These are phyloP conservation scores for Saussurea involucrata DNA, from an alignment of 129 eudicot genomes.

Conservation along the genomic window DNA sequence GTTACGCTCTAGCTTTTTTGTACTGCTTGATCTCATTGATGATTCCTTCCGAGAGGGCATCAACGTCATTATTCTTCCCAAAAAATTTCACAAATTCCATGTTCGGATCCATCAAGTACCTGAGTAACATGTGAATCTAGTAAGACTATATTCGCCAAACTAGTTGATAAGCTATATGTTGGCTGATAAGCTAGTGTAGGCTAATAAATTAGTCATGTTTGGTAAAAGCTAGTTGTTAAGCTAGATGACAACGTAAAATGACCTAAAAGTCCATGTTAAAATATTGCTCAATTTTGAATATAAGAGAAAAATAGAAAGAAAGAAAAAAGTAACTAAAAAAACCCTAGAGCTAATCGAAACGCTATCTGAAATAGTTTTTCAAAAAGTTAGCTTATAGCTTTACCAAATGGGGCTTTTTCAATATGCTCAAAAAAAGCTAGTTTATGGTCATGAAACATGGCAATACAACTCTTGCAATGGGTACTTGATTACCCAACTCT, in stretches of 20 bases:
- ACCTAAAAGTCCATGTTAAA: not conserved
- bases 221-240: not conserved
- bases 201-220: not conserved
- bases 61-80: slow-evolving; percentile 78
- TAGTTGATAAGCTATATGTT: not conserved
- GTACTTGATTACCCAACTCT: not conserved
- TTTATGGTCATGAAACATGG: not conserved
- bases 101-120: slow-evolving; percentile 92
- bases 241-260: not conserved
- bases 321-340: not conserved
- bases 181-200: not conserved
- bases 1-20: slow-evolving; percentile 37
- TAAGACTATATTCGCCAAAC: not conserved
- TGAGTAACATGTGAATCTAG: slow-evolving; percentile 25
- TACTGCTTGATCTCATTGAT: slow-evolving; percentile 67
- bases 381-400: not conserved
- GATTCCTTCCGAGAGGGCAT: slow-evolving; percentile 68
- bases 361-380: not conserved
- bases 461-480: not conserved
- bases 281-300: not conserved
- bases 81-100: slow-evolving; percentile 83
- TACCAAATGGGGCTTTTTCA: not conserved
- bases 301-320: not conserved
- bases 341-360: not conserved
- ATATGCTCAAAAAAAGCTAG: not conserved